Evolutionary conservation across 2,329 filamentous ascomycete species (phyloP).

Genomic region (Clonostachys byssicola): DNA sequence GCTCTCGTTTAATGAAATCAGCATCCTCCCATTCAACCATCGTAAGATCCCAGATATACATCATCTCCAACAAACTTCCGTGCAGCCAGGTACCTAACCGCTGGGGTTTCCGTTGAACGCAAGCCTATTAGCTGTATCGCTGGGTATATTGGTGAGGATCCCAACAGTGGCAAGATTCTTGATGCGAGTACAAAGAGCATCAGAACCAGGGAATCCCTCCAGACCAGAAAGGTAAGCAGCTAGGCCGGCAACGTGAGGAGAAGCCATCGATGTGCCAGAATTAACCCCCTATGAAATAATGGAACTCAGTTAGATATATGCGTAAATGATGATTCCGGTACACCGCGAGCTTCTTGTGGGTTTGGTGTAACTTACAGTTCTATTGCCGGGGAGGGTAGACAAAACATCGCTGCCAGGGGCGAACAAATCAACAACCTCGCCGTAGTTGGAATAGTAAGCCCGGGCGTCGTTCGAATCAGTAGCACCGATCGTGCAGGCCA

Average conservation of each 20-base stretch:
- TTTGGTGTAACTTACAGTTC: slow-evolving; percentile 23
- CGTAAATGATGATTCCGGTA: no score
- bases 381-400: slow-evolving; percentile 36
- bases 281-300: slow-evolving; percentile 16
- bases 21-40: no score
- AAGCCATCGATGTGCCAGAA: slow-evolving; percentile 37
- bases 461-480: slow-evolving; percentile 26
- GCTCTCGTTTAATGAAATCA: no score
- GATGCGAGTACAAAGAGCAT: slow-evolving; percentile 42
- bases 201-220: slow-evolving; percentile 30
- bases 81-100: no score
- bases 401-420: slow-evolving; percentile 39
- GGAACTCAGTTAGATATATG: no score
- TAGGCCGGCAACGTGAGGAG: slow-evolving; percentile 32
- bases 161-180: slow-evolving; percentile 31
- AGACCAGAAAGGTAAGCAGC: slow-evolving; percentile 39
- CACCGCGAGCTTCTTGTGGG: no score
- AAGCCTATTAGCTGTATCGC: slow-evolving; percentile 44
- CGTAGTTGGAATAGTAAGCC: slow-evolving; percentile 46
- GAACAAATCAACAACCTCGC: slow-evolving; percentile 40
- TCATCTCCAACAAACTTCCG: no score
- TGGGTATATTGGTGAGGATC: slow-evolving; percentile 31
- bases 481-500: slow-evolving; percentile 46
- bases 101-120: slow-evolving; percentile 44
- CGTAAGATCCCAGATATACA: no score